These are phyloP conservation scores for Lentinula edodes DNA, from an alignment of 768 basidiomycete species.

Conservation along the genomic window DNA sequence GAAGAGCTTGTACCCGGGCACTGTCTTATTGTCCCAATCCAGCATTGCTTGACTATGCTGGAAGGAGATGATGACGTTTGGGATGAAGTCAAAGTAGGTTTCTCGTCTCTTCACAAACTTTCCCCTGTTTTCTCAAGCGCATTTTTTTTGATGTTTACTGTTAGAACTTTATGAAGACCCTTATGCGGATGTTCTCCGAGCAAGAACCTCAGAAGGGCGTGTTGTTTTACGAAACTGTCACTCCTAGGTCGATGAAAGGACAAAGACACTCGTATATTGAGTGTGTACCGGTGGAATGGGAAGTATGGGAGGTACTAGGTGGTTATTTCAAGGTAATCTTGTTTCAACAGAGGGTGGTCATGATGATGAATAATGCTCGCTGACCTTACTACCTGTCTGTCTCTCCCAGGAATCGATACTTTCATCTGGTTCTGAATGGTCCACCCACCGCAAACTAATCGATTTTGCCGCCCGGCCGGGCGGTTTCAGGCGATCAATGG, in stretches of 20 bases:
- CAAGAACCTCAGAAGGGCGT: conserved; percentile 80
- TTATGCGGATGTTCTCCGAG: conserved; percentile 92
- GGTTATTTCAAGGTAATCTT: conserved; percentile 81
- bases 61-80: conserved; percentile 10
- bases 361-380: too few relatives aligned
- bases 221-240: conserved; percentile 91
- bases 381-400: not conserved
- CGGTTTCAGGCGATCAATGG: conserved; percentile 92
- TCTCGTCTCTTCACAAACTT: not conserved
- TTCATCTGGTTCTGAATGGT: conserved; percentile 94
- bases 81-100: conserved; percentile 21
- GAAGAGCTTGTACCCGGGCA: conserved; percentile 93
- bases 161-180: conserved; percentile 82
- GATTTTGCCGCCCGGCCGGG: conserved; percentile 88
- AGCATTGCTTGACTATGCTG: conserved; percentile 88
- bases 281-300: conserved; percentile 89
- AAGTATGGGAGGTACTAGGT: conserved; percentile 79
- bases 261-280: conserved; percentile 94
- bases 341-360: too few relatives aligned
- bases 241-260: conserved; percentile 60
- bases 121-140: too few relatives aligned
- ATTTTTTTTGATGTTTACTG: not conserved
- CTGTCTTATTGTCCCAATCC: conserved; percentile 92
- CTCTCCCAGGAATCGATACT: conserved; percentile 79
- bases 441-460: conserved; percentile 95